Conservation (phyloP, 257 asterid species). For the Apocynum venetum region DNA sequence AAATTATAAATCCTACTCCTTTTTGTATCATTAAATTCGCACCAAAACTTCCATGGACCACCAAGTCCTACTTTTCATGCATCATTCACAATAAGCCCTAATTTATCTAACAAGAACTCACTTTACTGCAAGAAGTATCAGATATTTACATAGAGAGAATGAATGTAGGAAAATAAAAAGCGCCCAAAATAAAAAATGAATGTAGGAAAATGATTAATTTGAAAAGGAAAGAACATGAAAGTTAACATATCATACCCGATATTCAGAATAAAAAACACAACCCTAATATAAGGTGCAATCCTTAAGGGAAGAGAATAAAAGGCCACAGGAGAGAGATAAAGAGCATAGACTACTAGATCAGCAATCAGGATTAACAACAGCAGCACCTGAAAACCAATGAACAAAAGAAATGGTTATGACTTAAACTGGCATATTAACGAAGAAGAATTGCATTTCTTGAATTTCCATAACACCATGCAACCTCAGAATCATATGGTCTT, state of each 20-base stretch:
- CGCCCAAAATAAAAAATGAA: neutral
- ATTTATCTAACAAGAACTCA: neutral
- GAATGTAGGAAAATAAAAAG: neutral
- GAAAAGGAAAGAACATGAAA: neutral
- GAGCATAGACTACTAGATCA: constrained; percentile 53
- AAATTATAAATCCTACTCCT: no score
- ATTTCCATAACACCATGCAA: neutral
- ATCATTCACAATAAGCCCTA: neutral
- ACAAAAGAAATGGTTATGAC: constrained; percentile 3
- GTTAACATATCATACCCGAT: constrained; percentile 49
- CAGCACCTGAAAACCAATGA: constrained; percentile 50
- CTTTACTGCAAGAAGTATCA: neutral
- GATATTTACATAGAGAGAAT: neutral
- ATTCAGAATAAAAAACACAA: constrained; percentile 59
- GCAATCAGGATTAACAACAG: constrained; percentile 56
- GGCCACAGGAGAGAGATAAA: constrained; percentile 65
- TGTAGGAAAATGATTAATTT: neutral
- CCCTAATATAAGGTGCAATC: constrained; percentile 83
- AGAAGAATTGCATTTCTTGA: neutral
- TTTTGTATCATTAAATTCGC: neutral
- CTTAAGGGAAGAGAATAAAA: constrained; percentile 73
- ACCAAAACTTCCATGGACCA: neutral
- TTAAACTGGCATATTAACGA: neutral
- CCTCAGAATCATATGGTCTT: neutral
- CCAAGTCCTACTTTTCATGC: neutral